Evolutionary conservation across 1,139 yeast genomes (phyloP), one percentile per base, ranked within the genome.

Genomic region (Torulaspora globosa): DNA sequence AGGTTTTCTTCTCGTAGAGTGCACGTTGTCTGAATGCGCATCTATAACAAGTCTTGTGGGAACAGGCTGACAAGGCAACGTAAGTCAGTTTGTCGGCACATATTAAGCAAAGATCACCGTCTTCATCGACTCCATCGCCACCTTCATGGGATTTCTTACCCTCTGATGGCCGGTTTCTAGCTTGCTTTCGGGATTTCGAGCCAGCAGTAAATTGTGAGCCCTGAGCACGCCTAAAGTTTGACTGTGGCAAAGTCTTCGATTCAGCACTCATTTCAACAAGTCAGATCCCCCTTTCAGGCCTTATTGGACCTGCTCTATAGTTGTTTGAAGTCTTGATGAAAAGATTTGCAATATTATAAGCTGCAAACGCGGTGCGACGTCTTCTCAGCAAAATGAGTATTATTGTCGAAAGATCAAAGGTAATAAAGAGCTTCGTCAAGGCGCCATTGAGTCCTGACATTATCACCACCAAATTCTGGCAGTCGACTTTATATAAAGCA

Each of bases 21-120:
- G 89, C 92, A 37, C 97, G 73, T 59, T 89, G 88, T 55, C 97
- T 75, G 57, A 90, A 78, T 0, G 89, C 74, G 70, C 99, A 92
- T 45, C 68, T 69, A 62, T 88, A 89, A 65, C 99, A 92, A 0
- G 90, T 81, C 19, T 74, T 75, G 63, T 92, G 97, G 57, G 82
- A 82, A 67, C 99, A 92, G 1, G 90, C 86, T 2, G 92, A 78
- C 12, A 84, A 65, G 0, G 96, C 86, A 2, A 81, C 80, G 58
- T 75, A 77, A 18, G 56, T 58, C 35, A 89, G 73, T 36, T 70
- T 71, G 41, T 86, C 84, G 1, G 97, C 95, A 70, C 99, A 92
- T 47, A 92, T 87, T 32, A 89, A 68, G 70, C 97, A 90, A 23
- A 71, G 66, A 23, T 75, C 79, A 8, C 57, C 53, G 15, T 67